phyloP scores from a whole-genome alignment of 1,284 basidiomycete species.

The Porodaedalea pini region DNA sequence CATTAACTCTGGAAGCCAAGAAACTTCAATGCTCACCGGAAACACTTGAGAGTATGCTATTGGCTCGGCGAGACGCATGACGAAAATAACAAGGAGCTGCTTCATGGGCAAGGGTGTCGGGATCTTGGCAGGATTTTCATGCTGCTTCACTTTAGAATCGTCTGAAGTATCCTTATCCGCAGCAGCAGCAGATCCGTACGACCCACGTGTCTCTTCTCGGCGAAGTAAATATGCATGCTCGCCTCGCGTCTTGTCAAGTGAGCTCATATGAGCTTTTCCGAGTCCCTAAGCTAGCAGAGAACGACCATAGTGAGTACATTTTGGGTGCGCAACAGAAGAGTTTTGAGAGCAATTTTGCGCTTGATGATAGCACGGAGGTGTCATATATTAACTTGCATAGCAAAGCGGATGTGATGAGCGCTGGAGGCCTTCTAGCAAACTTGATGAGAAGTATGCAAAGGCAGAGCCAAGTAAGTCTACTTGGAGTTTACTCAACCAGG shows the following conservation, averaged over 20 bases:
- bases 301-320: no score
- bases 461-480: no score
- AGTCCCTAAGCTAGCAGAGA: no score
- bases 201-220: background rate
- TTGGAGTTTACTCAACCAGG: no score
- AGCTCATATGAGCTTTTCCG: no score
- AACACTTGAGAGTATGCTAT: conserved; percentile 25
- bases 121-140: conserved; percentile 1
- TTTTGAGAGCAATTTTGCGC: no score
- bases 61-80: conserved; percentile 29
- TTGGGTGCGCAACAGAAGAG: no score
- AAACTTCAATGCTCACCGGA: conserved; percentile 1
- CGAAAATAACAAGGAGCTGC: conserved; percentile 24
- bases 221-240: background rate
- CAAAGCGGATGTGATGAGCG: no score
- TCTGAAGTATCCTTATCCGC: background rate
- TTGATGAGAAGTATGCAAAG: no score
- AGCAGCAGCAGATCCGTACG: background rate
- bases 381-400: no score
- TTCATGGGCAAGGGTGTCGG: conserved; percentile 23
- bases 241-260: background rate
- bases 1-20: background rate
- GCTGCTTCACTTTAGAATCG: background rate
- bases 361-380: no score
- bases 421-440: no score